phyloP scores from a whole-genome alignment of 1,284 basidiomycete genomes.

The Cryptococcus sp. region DNA sequence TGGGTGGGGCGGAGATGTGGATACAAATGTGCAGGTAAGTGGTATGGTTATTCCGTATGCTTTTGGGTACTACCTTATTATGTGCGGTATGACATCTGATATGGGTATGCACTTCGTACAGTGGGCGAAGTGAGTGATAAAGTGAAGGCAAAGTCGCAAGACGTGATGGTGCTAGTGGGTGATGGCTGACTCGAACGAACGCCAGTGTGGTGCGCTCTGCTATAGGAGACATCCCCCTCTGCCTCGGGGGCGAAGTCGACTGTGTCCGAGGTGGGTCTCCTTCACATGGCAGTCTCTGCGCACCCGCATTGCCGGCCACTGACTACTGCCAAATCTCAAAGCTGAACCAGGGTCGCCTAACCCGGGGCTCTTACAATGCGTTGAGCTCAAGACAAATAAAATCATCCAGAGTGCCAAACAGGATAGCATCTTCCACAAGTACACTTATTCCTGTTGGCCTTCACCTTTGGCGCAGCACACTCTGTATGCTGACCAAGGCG shows the following conservation, averaged over 20 bases:
- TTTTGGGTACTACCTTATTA: background rate
- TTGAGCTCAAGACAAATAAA: slow-evolving; percentile 92
- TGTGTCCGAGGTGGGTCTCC: slow-evolving; percentile 66
- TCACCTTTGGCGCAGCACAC: background rate
- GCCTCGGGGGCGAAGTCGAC: slow-evolving; percentile 94
- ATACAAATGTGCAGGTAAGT: slow-evolving; percentile 72
- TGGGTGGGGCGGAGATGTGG: slow-evolving; percentile 77
- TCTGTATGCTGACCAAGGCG: background rate
- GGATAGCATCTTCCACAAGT: slow-evolving; percentile 78
- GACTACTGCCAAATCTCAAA: too few species aligned
- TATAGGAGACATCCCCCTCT: slow-evolving; percentile 70
- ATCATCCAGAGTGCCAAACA: slow-evolving; percentile 67
- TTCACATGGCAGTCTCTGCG: background rate
- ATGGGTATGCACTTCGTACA: slow-evolving; percentile 44
- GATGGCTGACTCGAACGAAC: background rate
- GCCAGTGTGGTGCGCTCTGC: slow-evolving; percentile 77
- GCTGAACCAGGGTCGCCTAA: slow-evolving; percentile 25
- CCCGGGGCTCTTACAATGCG: slow-evolving; percentile 54
- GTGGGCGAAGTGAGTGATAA: slow-evolving; percentile 66
- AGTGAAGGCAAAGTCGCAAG: background rate
- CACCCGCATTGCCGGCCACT: background rate
- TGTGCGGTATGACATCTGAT: background rate
- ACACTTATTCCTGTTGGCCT: slow-evolving; percentile 26
- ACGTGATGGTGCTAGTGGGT: too few species aligned
- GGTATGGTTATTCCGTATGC: background rate